Evolutionary conservation across 2,329 filamentous ascomycete species (phyloP), one percentile per base, ranked within the genome.

Genomic region (Dothiorella sarmentorum): DNA sequence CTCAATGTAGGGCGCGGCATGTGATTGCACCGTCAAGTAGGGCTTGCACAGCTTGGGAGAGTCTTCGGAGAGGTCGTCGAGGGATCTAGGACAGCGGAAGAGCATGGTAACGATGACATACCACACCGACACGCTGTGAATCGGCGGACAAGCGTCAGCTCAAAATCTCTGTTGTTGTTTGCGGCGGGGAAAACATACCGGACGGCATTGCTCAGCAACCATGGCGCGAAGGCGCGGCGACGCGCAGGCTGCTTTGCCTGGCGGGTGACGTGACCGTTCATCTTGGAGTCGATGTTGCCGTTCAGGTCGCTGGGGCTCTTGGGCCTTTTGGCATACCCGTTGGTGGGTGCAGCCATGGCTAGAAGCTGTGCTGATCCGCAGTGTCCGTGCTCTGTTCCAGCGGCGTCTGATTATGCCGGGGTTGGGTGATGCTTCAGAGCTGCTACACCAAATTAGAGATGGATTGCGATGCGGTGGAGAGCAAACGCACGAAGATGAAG

Each of bases 1-100:
- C 66, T 87, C 81, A 29, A 95, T 68, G 71, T 93, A 87, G 3
- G 94, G 94, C 24, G 84, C 76, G 61, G 92, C 77, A 59, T 80
- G 86, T 77, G 78, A 85, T 66, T 75, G 85, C 75, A 77, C 88
- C 81, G 81, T 74, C 31, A 87, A 69, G 66, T 97, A 97, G 9
- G 89, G 87, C 68, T 87, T 87, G 82, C 94, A 99, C 62, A 97
- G 83, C 63, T 78, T 81, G 0, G 92, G 89, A 1, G 90, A 89
- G 27, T 80, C 75, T 24, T 88, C 83, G 66, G 84, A 82, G 67
- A 94, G 83, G 24, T 84, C 81, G 26, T 86, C 82, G 61, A 87
- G 75, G 7, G 83, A 84, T 3, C 85, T 78, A 11, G 93, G 93
- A 72, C 93, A 99, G 61, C 87, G 85, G 71, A 99, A 89, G 60